Evolutionary conservation across 805 yeast species (phyloP), one percentile per base, ranked within the genome.

Genomic region (Wickerhamiella siamensis): DNA sequence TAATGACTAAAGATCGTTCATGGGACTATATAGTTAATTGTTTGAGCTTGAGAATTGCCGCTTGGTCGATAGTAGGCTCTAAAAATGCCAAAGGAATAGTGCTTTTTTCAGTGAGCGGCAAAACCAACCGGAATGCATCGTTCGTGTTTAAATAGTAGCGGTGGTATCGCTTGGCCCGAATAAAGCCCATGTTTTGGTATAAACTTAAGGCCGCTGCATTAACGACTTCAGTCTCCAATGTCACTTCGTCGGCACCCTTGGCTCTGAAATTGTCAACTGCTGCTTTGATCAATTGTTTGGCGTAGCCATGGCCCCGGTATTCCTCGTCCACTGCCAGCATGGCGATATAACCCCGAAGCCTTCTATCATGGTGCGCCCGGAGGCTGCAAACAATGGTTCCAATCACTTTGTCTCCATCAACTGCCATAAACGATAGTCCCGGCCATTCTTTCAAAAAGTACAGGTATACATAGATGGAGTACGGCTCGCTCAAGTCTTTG

Each of bases 391-490:
- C 82, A 5, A 88, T 77, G 31, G 80, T 83, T 3, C 96, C 98
- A n/a, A 87, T 55, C 1, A 54, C 52, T 9, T 53, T 46, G 5
- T 48, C 48, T 5, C 53, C 56, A 44, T 69, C 70, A 41, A 46
- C 50, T 15, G 61, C 61, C 31, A 82, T 54, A 41, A 71, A 71
- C 46, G 94, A 80, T 44, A 86, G 69, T 37, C 80, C 77, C 1
- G 97, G 95, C 95, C 96, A 87, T 51, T 77, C 79, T 52, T 80
- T 79, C 34, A 91, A 64, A 56, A 91, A 91, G 62, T 79, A 91
- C 56, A 94, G 71, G 60, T 87, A 91, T 2, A 91, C 96, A 54
- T 83, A 91, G 16, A 83, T 72, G 3, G 96, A 87, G 57, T 91
- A 91, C 0, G 98, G 97, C 59, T 91, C 98, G 22, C 91, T 79